phyloP scores from a whole-genome alignment of 345 rosid species.

The Raphanus raphanistrum region DNA sequence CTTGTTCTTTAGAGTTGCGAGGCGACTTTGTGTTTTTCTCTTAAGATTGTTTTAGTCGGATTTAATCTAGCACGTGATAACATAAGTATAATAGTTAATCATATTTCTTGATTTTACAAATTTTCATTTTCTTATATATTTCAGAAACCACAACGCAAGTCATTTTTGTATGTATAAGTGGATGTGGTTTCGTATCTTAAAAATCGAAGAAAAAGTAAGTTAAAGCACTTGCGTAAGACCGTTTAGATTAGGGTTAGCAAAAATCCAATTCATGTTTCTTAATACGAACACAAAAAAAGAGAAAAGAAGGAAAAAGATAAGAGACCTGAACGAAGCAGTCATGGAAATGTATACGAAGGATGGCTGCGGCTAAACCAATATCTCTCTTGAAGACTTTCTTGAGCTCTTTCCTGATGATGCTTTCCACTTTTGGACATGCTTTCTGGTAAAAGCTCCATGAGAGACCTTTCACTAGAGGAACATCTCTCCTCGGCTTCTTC shows the following conservation, averaged over 20 bases:
- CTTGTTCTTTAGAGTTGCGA: slow-evolving; percentile 6
- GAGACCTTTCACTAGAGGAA: slow-evolving; percentile 54
- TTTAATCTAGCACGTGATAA: slow-evolving; percentile 10
- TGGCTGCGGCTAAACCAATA: slow-evolving; percentile 87
- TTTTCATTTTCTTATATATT: neutral
- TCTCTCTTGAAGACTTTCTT: slow-evolving; percentile 63
- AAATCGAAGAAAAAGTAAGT: neutral
- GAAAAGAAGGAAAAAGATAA: neutral
- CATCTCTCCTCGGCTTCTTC: slow-evolving; percentile 26
- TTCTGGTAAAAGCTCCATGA: slow-evolving; percentile 67
- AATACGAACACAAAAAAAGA: neutral
- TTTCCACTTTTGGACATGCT: slow-evolving; percentile 67
- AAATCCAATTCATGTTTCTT: neutral
- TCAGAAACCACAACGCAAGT: neutral
- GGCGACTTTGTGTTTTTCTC: slow-evolving; percentile 8
- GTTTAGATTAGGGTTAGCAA: neutral
- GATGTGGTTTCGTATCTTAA: slow-evolving; percentile 5
- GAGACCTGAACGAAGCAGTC: slow-evolving; percentile 91
- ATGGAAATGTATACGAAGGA: slow-evolving; percentile 88
- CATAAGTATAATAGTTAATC: neutral
- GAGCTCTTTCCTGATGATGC: slow-evolving; percentile 55
- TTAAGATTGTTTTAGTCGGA: slow-evolving; percentile 16
- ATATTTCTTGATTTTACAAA: neutral
- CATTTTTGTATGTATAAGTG: neutral
- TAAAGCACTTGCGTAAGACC: neutral